Base-by-base conservation (phyloP, 306 rosid genomes). In the Glycine soja region DNA sequence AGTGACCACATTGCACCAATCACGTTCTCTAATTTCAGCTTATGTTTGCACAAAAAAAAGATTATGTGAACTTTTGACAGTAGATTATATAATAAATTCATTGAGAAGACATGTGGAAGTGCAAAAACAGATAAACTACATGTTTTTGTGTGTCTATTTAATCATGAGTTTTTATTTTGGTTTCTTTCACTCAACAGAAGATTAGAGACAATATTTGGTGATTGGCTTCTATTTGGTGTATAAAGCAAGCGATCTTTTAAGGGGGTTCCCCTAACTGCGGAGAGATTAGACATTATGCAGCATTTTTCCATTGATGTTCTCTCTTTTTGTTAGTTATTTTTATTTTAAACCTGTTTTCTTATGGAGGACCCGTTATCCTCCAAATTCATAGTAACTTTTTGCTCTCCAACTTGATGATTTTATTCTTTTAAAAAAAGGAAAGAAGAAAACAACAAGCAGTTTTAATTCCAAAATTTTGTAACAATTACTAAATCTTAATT, bases 1-100 rank as follows among this genome's bases (percentile, higher is more conserved):
- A 62, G 99, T 95, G 85, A 95, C 97, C 83, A 93, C 99, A 85
- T 95, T 95, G 91, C 96, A 95, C n/a, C n/a, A n/a, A n/a, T n/a
- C n/a, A n/a, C n/a, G n/a, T n/a, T n/a, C n/a, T n/a, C n/a, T n/a
- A n/a, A 95, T 93, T 90, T 95, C 99, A 85, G 99, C 99, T 93
- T 74, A 68, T 72, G 74, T 85, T 64, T 30, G 57, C 82, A 74
- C 69, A 81, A 74, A 59, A 78, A 74, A 56, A 77, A n/a, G 46
- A 76, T 43, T n/a, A 38, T 72, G 78, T 56, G 50, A 81, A 32
- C 69, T 43, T 68, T 14, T 10, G 46, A 51, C 2, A 68, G 36
- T 46, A 72, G 16, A 79, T 19, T 47, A 18, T n/a, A 64, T 48
- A 53, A 72, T 2, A 67, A 52, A 77, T 32, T 51, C 18, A 72